These are phyloP conservation scores for Helotiales sp. DNA, from an alignment of 2,329 filamentous ascomycete genomes.

Conservation along the genomic window DNA sequence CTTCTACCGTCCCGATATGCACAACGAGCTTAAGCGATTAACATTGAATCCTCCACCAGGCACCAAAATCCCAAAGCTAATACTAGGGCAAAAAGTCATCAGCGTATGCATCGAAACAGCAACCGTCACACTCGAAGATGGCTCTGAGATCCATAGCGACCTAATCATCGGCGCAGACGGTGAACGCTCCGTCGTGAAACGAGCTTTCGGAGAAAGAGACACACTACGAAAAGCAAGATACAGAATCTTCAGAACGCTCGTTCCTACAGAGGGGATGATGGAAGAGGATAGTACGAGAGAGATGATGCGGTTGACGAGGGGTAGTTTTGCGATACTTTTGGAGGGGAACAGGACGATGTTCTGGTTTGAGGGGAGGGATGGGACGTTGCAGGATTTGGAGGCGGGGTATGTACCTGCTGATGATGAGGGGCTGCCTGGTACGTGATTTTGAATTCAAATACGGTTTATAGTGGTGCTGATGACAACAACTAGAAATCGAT, in stretches of 20 bases:
- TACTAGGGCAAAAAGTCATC: background rate
- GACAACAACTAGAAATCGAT: background rate
- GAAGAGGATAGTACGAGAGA: background rate
- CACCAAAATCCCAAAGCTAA: background rate
- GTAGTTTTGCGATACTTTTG: background rate
- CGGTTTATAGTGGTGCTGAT: background rate
- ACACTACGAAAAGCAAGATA: conserved; percentile 1
- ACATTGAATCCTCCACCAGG: background rate
- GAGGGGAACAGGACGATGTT: background rate
- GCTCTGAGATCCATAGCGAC: background rate
- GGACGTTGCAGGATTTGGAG: conserved; percentile 3
- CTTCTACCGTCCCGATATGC: conserved; percentile 2
- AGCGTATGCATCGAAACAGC: background rate
- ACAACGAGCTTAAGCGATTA: background rate
- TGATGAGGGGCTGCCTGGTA: background rate
- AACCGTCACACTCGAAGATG: background rate
- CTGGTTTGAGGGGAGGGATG: conserved; percentile 7
- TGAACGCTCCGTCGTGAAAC: conserved; percentile 1
- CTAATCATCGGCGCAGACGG: conserved; percentile 1
- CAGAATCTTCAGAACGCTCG: conserved; percentile 1
- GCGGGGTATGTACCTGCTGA: conserved; percentile 5
- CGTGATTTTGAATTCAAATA: background rate
- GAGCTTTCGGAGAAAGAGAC: background rate
- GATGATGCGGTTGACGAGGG: background rate
- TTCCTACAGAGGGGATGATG: background rate